phyloP scores from a whole-genome alignment of 768 basidiomycete species.

The Galerina marginata region DNA sequence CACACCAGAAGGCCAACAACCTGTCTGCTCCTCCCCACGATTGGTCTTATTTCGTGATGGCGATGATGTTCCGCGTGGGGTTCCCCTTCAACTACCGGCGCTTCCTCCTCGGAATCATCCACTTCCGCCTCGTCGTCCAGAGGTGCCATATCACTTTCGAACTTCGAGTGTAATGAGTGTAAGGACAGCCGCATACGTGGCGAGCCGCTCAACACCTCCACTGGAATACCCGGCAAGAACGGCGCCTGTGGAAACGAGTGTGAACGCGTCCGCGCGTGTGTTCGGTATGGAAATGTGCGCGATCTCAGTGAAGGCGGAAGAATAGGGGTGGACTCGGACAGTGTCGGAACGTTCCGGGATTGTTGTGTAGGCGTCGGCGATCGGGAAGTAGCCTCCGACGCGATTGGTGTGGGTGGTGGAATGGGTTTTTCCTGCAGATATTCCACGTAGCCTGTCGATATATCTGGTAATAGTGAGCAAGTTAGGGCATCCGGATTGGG shows the following conservation, averaged over 20 bases:
- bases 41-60: conserved; percentile 24
- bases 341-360: not conserved
- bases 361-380: not conserved
- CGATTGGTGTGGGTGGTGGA: conserved; percentile 43
- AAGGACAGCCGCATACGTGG: conserved; percentile 32
- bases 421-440: conserved; percentile 68
- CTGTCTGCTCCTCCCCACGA: conserved; percentile 61
- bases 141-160: not conserved
- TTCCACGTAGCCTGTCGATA: conserved; percentile 80
- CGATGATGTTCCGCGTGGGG: not conserved
- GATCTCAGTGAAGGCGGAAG: not conserved
- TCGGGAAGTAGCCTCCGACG: conserved; percentile 28
- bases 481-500: not conserved
- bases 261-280: not conserved
- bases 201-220: conserved; percentile 36
- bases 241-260: not conserved
- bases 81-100: not conserved
- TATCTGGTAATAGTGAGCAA: conserved; percentile 46
- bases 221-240: conserved; percentile 23
- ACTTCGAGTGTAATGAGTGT: conserved; percentile 12
- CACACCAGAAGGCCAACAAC: conserved; percentile 77
- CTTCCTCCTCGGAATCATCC: not conserved
- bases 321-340: not conserved
- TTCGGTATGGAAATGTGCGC: not conserved
- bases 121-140: not conserved